Conservation (phyloP, 805 yeast genomes). For the Candida golubevii region DNA sequence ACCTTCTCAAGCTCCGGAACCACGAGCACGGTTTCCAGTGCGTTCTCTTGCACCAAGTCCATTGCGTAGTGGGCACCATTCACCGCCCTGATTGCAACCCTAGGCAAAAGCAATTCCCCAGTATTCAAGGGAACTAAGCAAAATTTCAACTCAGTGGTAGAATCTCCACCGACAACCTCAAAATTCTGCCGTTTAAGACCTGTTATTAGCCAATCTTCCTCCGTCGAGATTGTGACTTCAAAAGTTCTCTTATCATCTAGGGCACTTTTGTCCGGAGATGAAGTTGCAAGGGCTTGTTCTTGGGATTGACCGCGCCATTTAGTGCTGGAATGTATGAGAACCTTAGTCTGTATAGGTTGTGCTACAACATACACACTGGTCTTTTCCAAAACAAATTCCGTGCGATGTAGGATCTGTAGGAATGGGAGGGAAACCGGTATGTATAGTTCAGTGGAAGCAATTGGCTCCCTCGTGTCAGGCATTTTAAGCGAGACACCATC, state of each 20-base stretch:
- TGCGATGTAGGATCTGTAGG: conserved; percentile 55
- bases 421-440: conserved; percentile 63
- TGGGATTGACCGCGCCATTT: conserved; percentile 36
- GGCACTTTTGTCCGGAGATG: conserved; percentile 9
- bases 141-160: conserved; percentile 29
- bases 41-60: conserved; percentile 65
- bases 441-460: conserved; percentile 19
- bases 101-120: conserved; percentile 71
- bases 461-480: background rate
- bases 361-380: conserved; percentile 54
- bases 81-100: conserved; percentile 38
- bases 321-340: conserved; percentile 42
- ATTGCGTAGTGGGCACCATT: conserved; percentile 31
- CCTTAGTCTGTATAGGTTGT: conserved; percentile 47
- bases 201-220: conserved; percentile 76
- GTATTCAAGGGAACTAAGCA: conserved; percentile 68
- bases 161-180: conserved; percentile 24
- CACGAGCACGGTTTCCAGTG: conserved; percentile 63
- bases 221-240: conserved; percentile 45
- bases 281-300: conserved; percentile 8
- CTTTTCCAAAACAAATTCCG: conserved; percentile 40
- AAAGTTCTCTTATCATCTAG: conserved; percentile 24
- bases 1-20: conserved; percentile 65
- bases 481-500: background rate
- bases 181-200: conserved; percentile 62